Base-by-base conservation (phyloP, 179 eudicot species). In the Beta corolliflora region DNA sequence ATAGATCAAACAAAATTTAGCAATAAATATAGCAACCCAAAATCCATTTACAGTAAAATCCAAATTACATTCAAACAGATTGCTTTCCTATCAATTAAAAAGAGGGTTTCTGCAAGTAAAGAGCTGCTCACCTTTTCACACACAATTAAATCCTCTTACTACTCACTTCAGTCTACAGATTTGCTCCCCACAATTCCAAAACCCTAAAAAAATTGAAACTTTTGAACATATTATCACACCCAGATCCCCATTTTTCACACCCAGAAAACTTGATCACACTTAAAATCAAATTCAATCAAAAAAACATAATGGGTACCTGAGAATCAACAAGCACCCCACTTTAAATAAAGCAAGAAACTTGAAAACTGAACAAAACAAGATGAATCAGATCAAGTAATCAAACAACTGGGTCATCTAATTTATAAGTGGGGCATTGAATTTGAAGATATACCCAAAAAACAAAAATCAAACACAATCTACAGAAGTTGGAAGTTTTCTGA, bases 361-460 rank as follows among this genome's bases (percentile, higher is more conserved):
- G 41, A 36, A 36, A 36, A 23, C 11, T 53, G 50, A 74, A 68
- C 45, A 55, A 61, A 68, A 54, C 64, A 81, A 69, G 21, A 55
- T 52, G 77, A 82, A 85, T 78, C 77, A 85, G 84, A 85, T 85
- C 80, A 84, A 81, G 71, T 31, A 70, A 81, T 36, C 41, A 36
- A 36, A 36, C 41, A 36, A 36, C n/a, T 71, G 83, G 81, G 83
- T 54, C 81, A 78, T 77, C 76, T 72, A 75, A 58, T 77, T 77
- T 8, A 65, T 16, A 18, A 65, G 84, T 81, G 79, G 84, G 84
- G 18, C 71, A 81, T 55, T 55, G 3, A 36, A 36, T 36, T 36
- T 36, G 54, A 71, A 76, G 14, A 58, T 9, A 53, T 41, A 19
- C 61, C 78, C 58, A 19, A 53, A 60, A 72, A 52, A 52, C 45